Conservation (phyloP, 108 stramenopile species). For the Phaeodactylum tricornutum region DNA sequence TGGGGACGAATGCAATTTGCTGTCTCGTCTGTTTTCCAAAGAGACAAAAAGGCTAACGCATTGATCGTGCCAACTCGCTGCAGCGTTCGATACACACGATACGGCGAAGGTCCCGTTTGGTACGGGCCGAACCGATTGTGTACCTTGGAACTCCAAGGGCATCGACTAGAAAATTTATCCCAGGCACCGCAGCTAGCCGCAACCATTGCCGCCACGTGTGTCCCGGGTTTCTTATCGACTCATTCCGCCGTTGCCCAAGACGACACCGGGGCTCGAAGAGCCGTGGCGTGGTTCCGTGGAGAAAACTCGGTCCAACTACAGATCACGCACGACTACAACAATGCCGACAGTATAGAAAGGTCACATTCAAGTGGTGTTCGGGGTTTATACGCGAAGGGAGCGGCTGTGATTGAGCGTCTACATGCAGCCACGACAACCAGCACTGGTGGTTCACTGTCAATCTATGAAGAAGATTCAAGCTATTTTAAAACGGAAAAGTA, state of each 20-base stretch:
- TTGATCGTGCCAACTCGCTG: conserved; percentile 1
- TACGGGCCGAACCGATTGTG: conserved; percentile 68
- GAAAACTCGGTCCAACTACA: neutral
- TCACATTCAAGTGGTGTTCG: too few relatives aligned
- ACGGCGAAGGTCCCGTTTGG: conserved; percentile 80
- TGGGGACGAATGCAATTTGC: too few relatives aligned
- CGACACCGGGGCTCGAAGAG: neutral
- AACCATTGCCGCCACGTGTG: neutral
- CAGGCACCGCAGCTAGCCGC: neutral
- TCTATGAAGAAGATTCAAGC: too few relatives aligned
- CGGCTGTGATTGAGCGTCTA: too few relatives aligned
- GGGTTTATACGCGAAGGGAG: too few relatives aligned
- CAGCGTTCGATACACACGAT: conserved; percentile 53
- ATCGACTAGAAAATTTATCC: conserved; percentile 5
- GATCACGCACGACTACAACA: too few relatives aligned
- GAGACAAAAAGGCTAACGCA: too few relatives aligned
- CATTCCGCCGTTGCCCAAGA: neutral
- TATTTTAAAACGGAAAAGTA: too few relatives aligned
- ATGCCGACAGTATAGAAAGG: too few relatives aligned
- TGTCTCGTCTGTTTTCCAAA: too few relatives aligned
- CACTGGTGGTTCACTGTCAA: too few relatives aligned
- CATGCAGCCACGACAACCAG: too few relatives aligned
- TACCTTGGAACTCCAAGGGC: conserved; percentile 53
- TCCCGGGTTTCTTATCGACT: neutral
- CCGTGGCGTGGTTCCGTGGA: neutral